A percentile compares a stretch with the other conserved stretches of the same genome.
Evolutionary conservation across 495 filamentous ascomycete genomes (phyloP).

Genomic region (Immersiella caudata): DNA sequence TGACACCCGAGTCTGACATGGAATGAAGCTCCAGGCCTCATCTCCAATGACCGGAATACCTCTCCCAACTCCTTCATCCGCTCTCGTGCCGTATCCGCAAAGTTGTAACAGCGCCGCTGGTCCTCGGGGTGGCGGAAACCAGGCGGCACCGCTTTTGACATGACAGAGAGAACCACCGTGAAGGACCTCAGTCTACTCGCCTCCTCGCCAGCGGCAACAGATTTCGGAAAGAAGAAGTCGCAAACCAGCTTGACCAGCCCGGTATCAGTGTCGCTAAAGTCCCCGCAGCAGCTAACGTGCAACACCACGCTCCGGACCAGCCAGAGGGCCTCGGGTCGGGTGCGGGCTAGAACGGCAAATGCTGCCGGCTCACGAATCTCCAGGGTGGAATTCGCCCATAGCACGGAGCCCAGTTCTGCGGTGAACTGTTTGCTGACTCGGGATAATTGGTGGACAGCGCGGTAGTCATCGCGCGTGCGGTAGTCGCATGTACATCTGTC

Average conservation of each 20-base stretch:
- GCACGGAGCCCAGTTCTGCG: not conserved
- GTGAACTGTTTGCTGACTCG: conserved; percentile 13
- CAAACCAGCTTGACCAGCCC: not conserved
- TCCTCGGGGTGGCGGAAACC: not conserved
- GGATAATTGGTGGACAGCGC: not conserved
- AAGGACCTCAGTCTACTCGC: not conserved
- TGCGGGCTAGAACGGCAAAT: not conserved
- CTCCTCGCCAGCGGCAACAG: not conserved
- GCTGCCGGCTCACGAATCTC: not conserved
- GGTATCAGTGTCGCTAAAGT: not conserved
- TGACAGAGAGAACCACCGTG: not conserved
- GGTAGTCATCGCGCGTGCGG: conserved; percentile 1
- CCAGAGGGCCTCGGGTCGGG: not conserved
- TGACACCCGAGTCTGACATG: not conserved
- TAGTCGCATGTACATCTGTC: conserved; percentile 9
- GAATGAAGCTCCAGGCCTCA: conserved; percentile 1
- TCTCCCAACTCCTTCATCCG: not conserved
- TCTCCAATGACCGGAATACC: conserved; percentile 1
- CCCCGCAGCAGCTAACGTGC: not conserved
- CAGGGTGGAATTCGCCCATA: conserved; percentile 1
- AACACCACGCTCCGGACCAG: not conserved
- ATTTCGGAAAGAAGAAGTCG: not conserved
- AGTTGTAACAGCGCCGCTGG: not conserved
- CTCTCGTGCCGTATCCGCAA: not conserved
- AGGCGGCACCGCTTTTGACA: not conserved